Base-by-base conservation (phyloP, 164 flowering plant species). In the Tetracentron sinense region DNA sequence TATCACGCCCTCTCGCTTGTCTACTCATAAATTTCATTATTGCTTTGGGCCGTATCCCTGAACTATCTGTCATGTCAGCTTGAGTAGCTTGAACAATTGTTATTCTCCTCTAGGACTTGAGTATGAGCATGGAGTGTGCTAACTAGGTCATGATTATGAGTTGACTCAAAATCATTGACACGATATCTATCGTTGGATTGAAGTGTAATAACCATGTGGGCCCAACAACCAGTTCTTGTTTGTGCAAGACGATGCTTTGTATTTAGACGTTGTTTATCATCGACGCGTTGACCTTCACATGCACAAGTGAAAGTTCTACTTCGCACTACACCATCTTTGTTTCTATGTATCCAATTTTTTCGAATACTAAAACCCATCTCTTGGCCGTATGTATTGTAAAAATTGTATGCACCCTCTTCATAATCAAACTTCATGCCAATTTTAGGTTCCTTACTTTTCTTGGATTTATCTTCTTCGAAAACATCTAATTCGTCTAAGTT, bases 171-270 rank as follows among this genome's bases (percentile, higher is more conserved):
- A 15, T 30, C 16, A 6, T 15, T 28, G 17, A 54, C 38, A 28
- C 58, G n/a, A 54, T 25, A 54, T 29, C 19, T 54, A 29, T 38
- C 20, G 15, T 28, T 54, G 15, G 15, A 12, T 30, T 28, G 58
- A 29, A 17, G 28, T 25, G 42, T 3, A 33, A 56, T 33, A 21
- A 21, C 20, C 60, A 56, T 56, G 16, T 35, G 44, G 4, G 44
- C 60, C 46, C n/a, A 38, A 10, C 60, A 56, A 16, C 57, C 57
- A 54, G 33, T 26, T 54, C 57, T 54, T 54, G 57, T 54, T 29
- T 54, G n/a, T n/a, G n/a, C 57, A 12, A n/a, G 31, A 54, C 57
- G 31, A 28, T 23, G 35, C 14, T 16, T 29, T 27, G 17, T 54
- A 33, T 27, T 20, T 27, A 6, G 4, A 20, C 0, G 46, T 31